Evolutionary conservation across 78 protist genomes (phyloP).

Genomic region (Dictyostelium firmibasis): DNA sequence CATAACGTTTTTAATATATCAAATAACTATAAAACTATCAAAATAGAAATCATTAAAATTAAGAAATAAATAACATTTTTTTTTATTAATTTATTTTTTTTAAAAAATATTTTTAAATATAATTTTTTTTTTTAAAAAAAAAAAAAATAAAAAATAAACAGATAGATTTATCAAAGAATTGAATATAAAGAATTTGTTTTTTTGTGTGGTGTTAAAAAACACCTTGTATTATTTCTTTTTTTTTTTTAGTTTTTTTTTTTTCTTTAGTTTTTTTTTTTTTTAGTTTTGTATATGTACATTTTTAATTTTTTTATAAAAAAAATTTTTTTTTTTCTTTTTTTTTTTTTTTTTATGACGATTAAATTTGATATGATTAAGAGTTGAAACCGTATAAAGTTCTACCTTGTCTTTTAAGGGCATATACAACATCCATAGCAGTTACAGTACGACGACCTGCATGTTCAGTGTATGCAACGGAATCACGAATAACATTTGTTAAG

Average conservation of each 20-base stretch:
- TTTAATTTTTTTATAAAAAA: not conserved
- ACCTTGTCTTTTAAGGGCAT: slow-evolving; percentile 97
- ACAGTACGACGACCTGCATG: slow-evolving; percentile 98
- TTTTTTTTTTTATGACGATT: not conserved
- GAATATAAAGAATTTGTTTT: not conserved
- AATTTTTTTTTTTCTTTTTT: not conserved
- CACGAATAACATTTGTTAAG: slow-evolving; percentile 91
- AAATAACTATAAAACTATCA: no score
- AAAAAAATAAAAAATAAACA: not conserved
- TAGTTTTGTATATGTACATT: not conserved
- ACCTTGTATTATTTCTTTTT: not conserved
- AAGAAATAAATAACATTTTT: no score
- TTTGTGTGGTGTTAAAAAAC: slow-evolving; percentile 31
- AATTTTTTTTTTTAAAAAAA: not conserved
- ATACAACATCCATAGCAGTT: slow-evolving; percentile 97
- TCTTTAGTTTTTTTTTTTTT: not conserved
- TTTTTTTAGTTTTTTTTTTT: not conserved
- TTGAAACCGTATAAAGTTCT: slow-evolving; percentile 98
- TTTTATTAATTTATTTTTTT: no score
- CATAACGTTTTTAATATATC: no score
- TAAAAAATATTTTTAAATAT: no score
- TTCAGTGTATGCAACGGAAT: slow-evolving; percentile 97
- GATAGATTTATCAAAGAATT: not conserved
- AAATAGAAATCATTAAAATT: no score
- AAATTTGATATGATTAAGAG: slow-evolving; percentile 38